These are phyloP conservation scores for Scedosporium aurantiacum DNA, from an alignment of 2,329 filamentous ascomycete genomes.

Conservation along the genomic window DNA sequence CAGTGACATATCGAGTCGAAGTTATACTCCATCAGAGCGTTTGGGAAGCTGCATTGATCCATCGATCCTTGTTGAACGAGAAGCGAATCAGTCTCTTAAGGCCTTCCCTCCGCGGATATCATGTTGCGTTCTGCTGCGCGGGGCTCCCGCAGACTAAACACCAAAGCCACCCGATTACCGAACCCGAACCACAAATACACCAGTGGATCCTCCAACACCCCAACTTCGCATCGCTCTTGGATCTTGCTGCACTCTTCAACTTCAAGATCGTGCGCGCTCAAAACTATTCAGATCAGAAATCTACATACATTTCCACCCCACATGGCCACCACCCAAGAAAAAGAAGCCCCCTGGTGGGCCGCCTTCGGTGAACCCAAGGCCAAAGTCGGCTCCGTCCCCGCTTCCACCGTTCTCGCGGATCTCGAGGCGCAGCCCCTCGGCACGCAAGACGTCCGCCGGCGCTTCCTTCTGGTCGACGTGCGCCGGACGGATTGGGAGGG, in stretches of 20 bases:
- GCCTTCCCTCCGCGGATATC: too few relatives aligned
- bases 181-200: too few relatives aligned
- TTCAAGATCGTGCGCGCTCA: neutral
- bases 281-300: neutral
- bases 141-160: too few relatives aligned
- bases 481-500: constrained; percentile 44
- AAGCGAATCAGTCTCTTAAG: too few relatives aligned
- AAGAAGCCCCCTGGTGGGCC: constrained; percentile 24
- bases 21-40: too few relatives aligned
- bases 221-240: too few relatives aligned
- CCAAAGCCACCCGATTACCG: too few relatives aligned
- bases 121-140: too few relatives aligned
- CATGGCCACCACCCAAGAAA: constrained; percentile 8
- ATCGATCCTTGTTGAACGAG: too few relatives aligned
- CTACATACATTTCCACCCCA: neutral
- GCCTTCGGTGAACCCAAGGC: constrained; percentile 32
- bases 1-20: too few relatives aligned
- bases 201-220: too few relatives aligned
- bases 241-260: neutral
- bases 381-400: constrained; percentile 23
- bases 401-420: constrained; percentile 27
- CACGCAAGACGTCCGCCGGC: constrained; percentile 14
- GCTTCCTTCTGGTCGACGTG: constrained; percentile 41
- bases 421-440: constrained; percentile 26
- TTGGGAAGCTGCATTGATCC: too few relatives aligned